A percentile compares a stretch with the other conserved stretches of the same genome.
Evolutionary conservation across 2,329 filamentous ascomycete species (phyloP).

Genomic region (Colletotrichum trifolii): DNA sequence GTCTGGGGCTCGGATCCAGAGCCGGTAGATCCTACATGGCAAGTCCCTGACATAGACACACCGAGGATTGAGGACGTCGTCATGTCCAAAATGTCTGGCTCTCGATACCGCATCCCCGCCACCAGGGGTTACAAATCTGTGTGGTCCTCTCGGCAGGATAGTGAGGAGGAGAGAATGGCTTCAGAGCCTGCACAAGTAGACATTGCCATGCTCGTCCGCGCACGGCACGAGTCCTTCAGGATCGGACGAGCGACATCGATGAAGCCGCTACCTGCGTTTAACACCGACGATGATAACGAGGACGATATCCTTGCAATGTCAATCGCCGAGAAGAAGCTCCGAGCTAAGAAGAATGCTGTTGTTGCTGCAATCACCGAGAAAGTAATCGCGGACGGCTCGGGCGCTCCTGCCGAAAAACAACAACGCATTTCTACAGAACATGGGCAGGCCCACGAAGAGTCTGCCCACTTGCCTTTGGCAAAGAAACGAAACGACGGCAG

Average conservation of each 20-base stretch:
- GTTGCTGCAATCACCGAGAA: too few species aligned
- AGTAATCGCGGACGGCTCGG: too few species aligned
- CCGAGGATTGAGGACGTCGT: conserved; percentile 36
- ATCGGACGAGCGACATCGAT: conserved; percentile 24
- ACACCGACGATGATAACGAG: conserved; percentile 40
- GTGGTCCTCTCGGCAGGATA: conserved; percentile 34
- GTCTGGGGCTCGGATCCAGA: conserved; percentile 35
- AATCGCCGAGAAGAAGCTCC: neutral
- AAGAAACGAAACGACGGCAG: too few species aligned
- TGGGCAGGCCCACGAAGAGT: too few species aligned
- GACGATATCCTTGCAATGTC: conserved; percentile 45
- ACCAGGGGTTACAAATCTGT: conserved; percentile 28
- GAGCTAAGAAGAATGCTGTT: neutral
- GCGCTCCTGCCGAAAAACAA: too few species aligned
- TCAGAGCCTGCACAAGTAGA: conserved; percentile 9
- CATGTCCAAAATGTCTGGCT: conserved; percentile 18
- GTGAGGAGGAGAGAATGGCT: conserved; percentile 11
- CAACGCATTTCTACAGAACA: too few species aligned
- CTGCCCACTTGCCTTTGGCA: too few species aligned
- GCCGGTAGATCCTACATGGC: conserved; percentile 51
- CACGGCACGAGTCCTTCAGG: conserved; percentile 14
- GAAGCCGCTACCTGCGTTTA: conserved; percentile 23
- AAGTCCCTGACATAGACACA: conserved; percentile 48
- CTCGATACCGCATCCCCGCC: conserved; percentile 31
- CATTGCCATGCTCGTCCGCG: conserved; percentile 23